Percentiles rank a stretch among this genome's conserved stretches.
Evolutionary conservation across 306 rosid species (phyloP).

Genomic region (Rosa lucieae): DNA sequence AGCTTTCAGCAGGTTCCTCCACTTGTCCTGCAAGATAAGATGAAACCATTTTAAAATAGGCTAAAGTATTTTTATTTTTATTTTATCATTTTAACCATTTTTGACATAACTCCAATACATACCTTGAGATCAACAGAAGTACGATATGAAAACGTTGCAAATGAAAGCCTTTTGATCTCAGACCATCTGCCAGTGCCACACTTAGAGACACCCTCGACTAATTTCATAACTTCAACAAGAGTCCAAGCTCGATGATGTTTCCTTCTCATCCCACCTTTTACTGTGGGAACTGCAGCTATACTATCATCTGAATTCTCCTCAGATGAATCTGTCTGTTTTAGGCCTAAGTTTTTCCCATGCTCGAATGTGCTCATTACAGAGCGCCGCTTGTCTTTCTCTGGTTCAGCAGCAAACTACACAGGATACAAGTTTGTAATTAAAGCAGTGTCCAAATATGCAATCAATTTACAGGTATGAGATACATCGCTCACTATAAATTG

Average conservation of each 20-base stretch:
- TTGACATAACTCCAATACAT: conserved; percentile 15
- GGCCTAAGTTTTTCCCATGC: conserved; percentile 39
- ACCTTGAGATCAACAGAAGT: conserved; percentile 99
- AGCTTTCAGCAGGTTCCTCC: conserved; percentile 97
- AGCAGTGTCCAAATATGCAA: not conserved
- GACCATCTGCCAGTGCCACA: conserved; percentile 99
- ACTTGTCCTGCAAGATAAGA: conserved; percentile 73
- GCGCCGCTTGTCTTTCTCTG: conserved; percentile 45
- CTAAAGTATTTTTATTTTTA: not conserved
- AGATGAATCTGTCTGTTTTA: conserved; percentile 43
- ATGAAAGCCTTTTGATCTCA: conserved; percentile 87
- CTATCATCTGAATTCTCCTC: conserved; percentile 52
- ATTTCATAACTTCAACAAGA: conserved; percentile 78
- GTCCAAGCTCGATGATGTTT: conserved; percentile 99
- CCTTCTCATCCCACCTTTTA: conserved; percentile 90
- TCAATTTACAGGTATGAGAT: not conserved
- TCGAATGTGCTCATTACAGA: conserved; percentile 35
- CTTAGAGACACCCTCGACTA: conserved; percentile 86
- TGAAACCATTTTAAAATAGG: conserved; percentile 20
- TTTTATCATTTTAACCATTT: not conserved
- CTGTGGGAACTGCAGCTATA: conserved; percentile 50
- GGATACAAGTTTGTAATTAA: conserved; percentile 9
- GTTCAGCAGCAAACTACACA: conserved; percentile 48
- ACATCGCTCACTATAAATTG: not conserved
- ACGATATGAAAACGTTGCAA: conserved; percentile 80